Base-by-base conservation (phyloP, 106 monocot genomes). In the Acanthochlamys bracteata region DNA sequence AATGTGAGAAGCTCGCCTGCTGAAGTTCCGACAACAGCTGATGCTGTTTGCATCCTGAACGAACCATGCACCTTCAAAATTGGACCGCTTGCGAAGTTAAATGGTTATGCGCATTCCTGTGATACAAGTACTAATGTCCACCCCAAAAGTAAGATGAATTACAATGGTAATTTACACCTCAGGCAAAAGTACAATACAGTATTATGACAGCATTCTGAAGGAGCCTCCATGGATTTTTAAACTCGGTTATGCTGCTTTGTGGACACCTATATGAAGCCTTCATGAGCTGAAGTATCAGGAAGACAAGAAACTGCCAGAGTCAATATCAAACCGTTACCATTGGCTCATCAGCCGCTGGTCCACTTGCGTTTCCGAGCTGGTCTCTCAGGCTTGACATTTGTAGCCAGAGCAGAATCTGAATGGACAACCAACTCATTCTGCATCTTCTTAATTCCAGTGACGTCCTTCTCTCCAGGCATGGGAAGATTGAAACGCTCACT, bases 401-500 rank as follows among this genome's bases (percentile, higher is more conserved):
- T 23, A 63, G 84, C 76, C 67, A 73, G 40, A 66, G 42, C 60
- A 73, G 71, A 23, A 20, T 76, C 84, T 25, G 33, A 70, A 24
- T 73, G 70, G 13, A 54, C 27, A 24, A 22, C 66, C 41, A 71
- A 46, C 40, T 86, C 86, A 53, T 58, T 77, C 39, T 95, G 89
- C 2, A 46, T 20, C 63, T 78, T 84, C 57, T 78, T 94, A 69
- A 27, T 75, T 41, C 10, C 15, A 8, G 47, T 19, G 15, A 59
- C 24, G 16, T 95, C 90, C 53, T 85, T 90, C 71, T 95, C 94
- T 22, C 81, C 80, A 45, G 83, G 90, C 90, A 95, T 79, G 12
- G 94, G 90, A 68, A 86, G 82, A 55, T 86, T 90, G 55, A 95
- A 95, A 11, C 94, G 78, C 74, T 95, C 94, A 23, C 94, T 95